Percentiles rank a stretch among this genome's conserved stretches.
Conservation (phyloP, 192 early-diverging fungal genomes). For the Backusella tuberculispora region DNA sequence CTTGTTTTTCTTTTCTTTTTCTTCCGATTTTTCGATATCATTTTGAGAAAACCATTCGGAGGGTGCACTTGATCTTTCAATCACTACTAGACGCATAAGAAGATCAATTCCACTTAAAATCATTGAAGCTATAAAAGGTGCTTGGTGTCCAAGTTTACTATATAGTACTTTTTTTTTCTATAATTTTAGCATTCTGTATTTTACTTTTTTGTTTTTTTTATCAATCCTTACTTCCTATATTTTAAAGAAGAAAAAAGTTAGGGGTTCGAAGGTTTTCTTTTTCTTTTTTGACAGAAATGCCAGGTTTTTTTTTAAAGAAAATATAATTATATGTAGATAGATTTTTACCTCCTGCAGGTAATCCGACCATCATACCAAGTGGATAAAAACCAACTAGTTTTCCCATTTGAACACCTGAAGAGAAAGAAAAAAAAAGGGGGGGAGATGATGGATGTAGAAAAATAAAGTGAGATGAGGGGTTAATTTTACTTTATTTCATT, state of each 20-base stretch:
- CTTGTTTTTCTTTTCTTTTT: background rate
- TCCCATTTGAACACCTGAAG: constrained; percentile 50
- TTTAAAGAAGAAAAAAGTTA: background rate
- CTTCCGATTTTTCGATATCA: background rate
- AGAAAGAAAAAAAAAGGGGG: background rate
- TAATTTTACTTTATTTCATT: too few species aligned
- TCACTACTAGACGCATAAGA: constrained; percentile 43
- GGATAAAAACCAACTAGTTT: constrained; percentile 49
- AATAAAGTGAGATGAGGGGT: too few species aligned
- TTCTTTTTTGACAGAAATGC: background rate
- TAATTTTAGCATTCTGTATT: background rate
- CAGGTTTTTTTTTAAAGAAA: background rate
- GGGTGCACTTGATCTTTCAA: constrained; percentile 41
- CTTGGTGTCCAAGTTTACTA: constrained; percentile 44
- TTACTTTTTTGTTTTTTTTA: constrained; percentile 1
- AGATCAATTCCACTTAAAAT: constrained; percentile 48
- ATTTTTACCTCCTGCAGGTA: constrained; percentile 43
- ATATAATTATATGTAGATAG: background rate
- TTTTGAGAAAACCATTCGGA: constrained; percentile 39
- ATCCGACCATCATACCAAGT: constrained; percentile 48
- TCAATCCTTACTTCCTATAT: constrained; percentile 18
- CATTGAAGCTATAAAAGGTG: constrained; percentile 50
- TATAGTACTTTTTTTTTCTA: constrained; percentile 33
- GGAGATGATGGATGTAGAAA: background rate
- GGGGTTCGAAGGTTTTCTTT: too few species aligned